Evolutionary conservation across 345 rosid genomes (phyloP).

Genomic region (Eucalyptus curtisii): DNA sequence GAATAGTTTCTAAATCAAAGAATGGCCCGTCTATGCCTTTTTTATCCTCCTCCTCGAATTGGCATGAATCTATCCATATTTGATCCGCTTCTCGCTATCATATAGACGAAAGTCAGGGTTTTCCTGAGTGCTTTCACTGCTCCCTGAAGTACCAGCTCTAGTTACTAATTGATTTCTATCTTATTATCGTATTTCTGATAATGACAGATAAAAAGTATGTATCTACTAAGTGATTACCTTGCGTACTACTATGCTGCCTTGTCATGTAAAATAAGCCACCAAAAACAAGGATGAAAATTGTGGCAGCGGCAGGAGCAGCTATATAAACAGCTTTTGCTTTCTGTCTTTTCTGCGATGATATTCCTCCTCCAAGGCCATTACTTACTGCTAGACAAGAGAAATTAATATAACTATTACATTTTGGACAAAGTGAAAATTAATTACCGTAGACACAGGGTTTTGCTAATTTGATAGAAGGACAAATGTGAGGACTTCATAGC

Average conservation of each 20-base stretch:
- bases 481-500: no score
- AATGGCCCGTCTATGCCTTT: no score
- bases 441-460: no score
- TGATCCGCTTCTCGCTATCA: no score
- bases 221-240: neutral
- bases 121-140: neutral
- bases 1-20: no score
- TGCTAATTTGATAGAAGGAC: no score
- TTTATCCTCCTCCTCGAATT: no score
- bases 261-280: neutral
- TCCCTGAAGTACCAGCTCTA: neutral
- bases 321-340: neutral
- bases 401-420: neutral
- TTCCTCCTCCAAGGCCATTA: neutral
- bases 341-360: neutral
- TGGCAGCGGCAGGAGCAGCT: neutral
- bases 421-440: neutral
- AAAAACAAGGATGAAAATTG: neutral
- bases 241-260: neutral
- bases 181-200: neutral
- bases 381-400: no score
- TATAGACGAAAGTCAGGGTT: neutral
- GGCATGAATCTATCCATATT: no score
- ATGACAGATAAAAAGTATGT: no score
- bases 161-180: neutral